These are phyloP conservation scores for Vitis riparia DNA, from an alignment of 164 flowering plant genomes.

Conservation along the genomic window DNA sequence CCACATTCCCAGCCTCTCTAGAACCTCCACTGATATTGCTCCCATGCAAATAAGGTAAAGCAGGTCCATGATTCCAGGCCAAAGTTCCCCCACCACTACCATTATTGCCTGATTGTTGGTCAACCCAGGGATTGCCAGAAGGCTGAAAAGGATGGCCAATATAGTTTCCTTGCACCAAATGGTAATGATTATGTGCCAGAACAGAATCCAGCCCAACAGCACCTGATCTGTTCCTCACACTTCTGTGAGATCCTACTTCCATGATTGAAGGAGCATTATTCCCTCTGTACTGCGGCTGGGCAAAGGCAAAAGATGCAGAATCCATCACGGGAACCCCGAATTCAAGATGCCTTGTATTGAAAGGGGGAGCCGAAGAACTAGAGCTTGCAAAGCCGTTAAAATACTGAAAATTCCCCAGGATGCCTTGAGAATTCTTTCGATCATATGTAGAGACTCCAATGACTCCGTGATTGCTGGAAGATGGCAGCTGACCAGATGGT, in stretches of 20 bases:
- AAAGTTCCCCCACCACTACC: slow-evolving; percentile 40
- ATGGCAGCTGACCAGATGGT: slow-evolving; percentile 40
- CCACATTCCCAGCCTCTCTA: slow-evolving; percentile 38
- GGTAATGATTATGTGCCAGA: slow-evolving; percentile 36
- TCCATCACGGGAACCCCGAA: slow-evolving; percentile 32
- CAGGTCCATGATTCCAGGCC: slow-evolving; percentile 48
- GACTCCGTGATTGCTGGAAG: slow-evolving; percentile 45
- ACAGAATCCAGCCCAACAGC: slow-evolving; percentile 36
- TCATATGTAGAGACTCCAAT: slow-evolving; percentile 45
- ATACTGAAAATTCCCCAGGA: slow-evolving; percentile 35
- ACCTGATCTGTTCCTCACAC: slow-evolving; percentile 46
- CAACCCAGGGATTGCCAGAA: slow-evolving; percentile 43
- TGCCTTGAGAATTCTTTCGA: slow-evolving; percentile 63
- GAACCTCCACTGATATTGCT: slow-evolving; percentile 38
- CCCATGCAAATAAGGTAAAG: slow-evolving; percentile 24
- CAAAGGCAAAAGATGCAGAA: slow-evolving; percentile 19
- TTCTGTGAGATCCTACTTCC: slow-evolving; percentile 42
- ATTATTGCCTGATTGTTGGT: slow-evolving; percentile 36
- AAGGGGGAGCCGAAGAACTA: slow-evolving; percentile 44
- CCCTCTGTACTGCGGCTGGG: slow-evolving; percentile 35
- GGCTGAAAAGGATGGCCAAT: slow-evolving; percentile 47
- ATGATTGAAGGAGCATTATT: slow-evolving; percentile 23
- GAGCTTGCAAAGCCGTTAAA: slow-evolving; percentile 46
- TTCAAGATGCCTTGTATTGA: slow-evolving; percentile 43
- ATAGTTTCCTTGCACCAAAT: slow-evolving; percentile 46